Percentiles rank a stretch among this genome's conserved stretches.
These are phyloP conservation scores for Microstegium vimineum DNA, from an alignment of 176 grass and related monocot species.

Conservation along the genomic window DNA sequence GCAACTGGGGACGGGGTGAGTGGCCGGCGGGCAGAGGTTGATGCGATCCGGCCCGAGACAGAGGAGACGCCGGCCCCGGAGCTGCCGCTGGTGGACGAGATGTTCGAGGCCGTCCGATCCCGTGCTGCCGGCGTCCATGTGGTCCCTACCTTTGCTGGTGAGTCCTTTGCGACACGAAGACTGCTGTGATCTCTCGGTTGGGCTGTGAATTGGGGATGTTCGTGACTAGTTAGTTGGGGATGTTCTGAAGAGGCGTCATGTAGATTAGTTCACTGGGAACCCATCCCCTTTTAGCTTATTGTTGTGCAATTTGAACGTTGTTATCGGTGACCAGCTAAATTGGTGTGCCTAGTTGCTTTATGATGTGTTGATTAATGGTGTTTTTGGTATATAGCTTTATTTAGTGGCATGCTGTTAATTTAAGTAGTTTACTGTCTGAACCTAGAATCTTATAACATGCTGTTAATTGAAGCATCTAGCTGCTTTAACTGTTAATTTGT, in stretches of 20 bases:
- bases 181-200: slow-evolving; percentile 18
- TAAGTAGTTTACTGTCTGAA: slow-evolving; percentile 5
- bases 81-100: slow-evolving; percentile 39
- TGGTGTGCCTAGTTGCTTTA: background rate
- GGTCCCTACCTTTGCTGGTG: slow-evolving; percentile 83
- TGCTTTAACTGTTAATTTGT: background rate
- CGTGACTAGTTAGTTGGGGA: background rate
- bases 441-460: slow-evolving; percentile 34
- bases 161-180: slow-evolving; percentile 1
- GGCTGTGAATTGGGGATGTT: slow-evolving; percentile 14
- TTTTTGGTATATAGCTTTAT: slow-evolving; percentile 19
- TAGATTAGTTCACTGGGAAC: slow-evolving; percentile 25
- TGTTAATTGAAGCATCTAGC: background rate
- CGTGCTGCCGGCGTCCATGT: slow-evolving; percentile 73
- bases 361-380: slow-evolving; percentile 1
- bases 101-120: slow-evolving; percentile 90
- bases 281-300: background rate
- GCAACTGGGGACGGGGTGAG: slow-evolving; percentile 27
- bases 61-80: slow-evolving; percentile 13
- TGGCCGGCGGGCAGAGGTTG: slow-evolving; percentile 4
- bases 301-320: background rate
- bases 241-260: slow-evolving; percentile 1
- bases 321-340: slow-evolving; percentile 1
- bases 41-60: slow-evolving; percentile 25
- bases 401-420: slow-evolving; percentile 20